Evolutionary conservation across 352 stramenopile species (phyloP).

Genomic region (Globisporangium abappressorium): DNA sequence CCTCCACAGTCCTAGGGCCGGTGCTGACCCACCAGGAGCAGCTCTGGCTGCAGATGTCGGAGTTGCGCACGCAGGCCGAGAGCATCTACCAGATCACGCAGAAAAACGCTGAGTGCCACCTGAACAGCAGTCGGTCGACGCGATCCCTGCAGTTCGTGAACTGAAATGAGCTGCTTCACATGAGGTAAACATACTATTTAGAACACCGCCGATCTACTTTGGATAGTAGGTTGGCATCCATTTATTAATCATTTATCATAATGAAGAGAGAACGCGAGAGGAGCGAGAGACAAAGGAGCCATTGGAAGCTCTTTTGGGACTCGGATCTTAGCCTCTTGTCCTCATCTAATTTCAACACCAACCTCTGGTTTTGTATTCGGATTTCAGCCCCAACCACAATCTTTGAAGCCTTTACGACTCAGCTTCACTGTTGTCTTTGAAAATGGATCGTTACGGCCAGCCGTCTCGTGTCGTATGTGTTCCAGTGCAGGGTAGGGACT

Average conservation of each 20-base stretch:
- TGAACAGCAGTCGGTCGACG: conserved; percentile 2
- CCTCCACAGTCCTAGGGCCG: too few relatives aligned
- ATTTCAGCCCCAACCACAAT: neutral
- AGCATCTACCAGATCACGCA: conserved; percentile 37
- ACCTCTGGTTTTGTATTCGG: neutral
- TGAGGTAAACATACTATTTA: neutral
- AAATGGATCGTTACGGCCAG: neutral
- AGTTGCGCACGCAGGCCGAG: conserved; percentile 40
- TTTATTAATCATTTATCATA: neutral
- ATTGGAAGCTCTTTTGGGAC: conserved; percentile 1
- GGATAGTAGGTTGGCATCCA: neutral
- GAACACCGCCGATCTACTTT: neutral
- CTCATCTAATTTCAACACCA: neutral
- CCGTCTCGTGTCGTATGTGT: neutral
- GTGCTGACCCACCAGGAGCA: conserved; percentile 20
- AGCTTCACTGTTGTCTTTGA: neutral
- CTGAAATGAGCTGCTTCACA: neutral
- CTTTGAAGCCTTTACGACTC: neutral
- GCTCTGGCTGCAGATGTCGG: conserved; percentile 48
- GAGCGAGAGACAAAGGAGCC: neutral
- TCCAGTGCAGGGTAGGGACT: neutral
- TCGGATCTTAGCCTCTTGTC: neutral
- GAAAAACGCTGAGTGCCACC: conserved; percentile 9
- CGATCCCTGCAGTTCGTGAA: conserved; percentile 1
- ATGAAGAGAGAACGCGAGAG: neutral